Conservation (phyloP, 306 rosid species). For the Cicer cuneatum region DNA sequence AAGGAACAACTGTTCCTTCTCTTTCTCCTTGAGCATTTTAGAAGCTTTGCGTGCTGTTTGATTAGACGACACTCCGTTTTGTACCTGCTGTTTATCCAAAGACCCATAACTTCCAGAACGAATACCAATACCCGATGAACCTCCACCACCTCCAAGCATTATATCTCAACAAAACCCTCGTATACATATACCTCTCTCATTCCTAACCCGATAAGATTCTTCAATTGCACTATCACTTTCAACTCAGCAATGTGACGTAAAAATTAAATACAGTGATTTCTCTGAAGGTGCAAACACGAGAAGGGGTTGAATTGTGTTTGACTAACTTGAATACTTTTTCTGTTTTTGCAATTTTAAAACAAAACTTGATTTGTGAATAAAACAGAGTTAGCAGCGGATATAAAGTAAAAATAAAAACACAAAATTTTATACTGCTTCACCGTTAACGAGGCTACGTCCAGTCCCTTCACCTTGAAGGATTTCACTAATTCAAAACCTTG, state of each 20-base stretch:
- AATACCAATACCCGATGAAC: constrained; percentile 74
- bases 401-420: no score
- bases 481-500: no score
- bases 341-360: no score
- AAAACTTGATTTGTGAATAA: no score
- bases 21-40: constrained; percentile 92
- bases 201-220: constrained; percentile 13
- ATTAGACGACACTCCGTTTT: constrained; percentile 55
- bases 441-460: no score
- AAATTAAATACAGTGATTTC: not conserved
- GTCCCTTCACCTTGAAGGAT: no score
- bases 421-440: no score
- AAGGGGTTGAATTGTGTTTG: no score
- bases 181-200: constrained; percentile 59
- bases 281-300: no score
- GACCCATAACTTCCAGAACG: constrained; percentile 88
- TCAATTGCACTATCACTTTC: constrained; percentile 34
- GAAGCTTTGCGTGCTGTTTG: constrained; percentile 66
- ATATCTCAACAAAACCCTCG: constrained; percentile 51
- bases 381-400: no score
- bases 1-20: constrained; percentile 72
- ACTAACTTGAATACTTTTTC: no score
- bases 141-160: constrained; percentile 66
- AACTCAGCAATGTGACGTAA: constrained; percentile 39
- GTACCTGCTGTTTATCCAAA: constrained; percentile 76